Percentiles rank a stretch among this genome's conserved stretches.
These are phyloP conservation scores for Sporothrix schenckii DNA, from an alignment of 2,329 filamentous ascomycete genomes.

Conservation along the genomic window DNA sequence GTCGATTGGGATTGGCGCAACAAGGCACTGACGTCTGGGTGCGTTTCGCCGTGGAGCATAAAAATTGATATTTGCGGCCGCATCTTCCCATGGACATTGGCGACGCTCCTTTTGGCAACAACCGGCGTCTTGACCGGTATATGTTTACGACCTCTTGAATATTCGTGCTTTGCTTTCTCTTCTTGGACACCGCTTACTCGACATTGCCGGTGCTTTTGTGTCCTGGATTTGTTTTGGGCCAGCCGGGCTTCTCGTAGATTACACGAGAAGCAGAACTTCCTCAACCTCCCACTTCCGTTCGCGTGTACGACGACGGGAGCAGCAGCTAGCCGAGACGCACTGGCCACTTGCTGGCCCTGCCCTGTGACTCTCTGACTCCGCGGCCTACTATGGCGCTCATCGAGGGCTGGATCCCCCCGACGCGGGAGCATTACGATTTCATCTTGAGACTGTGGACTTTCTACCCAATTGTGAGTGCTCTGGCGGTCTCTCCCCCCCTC, in stretches of 20 bases:
- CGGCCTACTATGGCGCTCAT: conserved; percentile 51
- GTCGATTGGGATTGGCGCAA: conserved; percentile 1
- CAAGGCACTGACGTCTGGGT: not conserved
- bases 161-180: not conserved
- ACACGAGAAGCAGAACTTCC: not conserved
- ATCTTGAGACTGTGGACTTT: conserved; percentile 58
- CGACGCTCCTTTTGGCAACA: not conserved
- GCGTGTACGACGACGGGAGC: not conserved
- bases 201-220: not conserved
- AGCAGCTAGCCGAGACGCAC: not conserved
- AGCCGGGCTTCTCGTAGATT: not conserved
- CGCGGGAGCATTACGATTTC: conserved; percentile 59
- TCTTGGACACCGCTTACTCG: not conserved
- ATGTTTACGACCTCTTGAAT: not conserved
- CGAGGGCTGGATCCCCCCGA: conserved; percentile 60
- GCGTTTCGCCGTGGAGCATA: not conserved
- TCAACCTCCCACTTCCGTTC: not conserved
- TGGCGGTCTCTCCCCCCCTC: not conserved
- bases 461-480: conserved; percentile 52
- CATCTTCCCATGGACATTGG: not conserved
- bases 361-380: no score
- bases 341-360: not conserved
- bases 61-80: not conserved
- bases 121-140: not conserved
- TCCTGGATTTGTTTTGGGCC: not conserved